Evolutionary conservation across 2,329 filamentous ascomycete species (phyloP), one percentile per base, ranked within the genome.

Genomic region (Trichoderma sp.): DNA sequence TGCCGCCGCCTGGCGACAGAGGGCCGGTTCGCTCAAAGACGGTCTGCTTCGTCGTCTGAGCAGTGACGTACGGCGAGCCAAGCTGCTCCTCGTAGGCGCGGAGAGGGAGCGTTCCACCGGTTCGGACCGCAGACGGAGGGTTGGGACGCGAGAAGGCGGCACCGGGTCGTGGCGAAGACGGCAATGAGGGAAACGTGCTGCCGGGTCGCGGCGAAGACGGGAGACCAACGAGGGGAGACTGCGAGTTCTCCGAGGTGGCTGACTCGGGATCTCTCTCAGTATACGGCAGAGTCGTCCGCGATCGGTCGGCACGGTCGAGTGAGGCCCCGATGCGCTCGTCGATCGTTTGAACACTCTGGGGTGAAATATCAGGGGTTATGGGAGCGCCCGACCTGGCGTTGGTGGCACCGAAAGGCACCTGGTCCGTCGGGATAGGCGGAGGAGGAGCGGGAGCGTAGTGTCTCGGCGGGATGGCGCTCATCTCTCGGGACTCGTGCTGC

Each of bases 51-150:
- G 85, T 86, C 4, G 79, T 82, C 60, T 80, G 78, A 7, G 74
- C 68, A 41, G 77, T 75, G 6, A 80, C 79, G 5, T 77, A 79
- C 2, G 85, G 85, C 30, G 85, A 86, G 58, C 75, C 75, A 54
- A 85, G 67, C 1, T 82, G 73, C n/a, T 84, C 81, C 72, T 89
- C 85, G 68, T 88, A 89, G 7, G 86, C 85, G 67, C 86, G 84
- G 60, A 89, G 78, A 0, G 87, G 87, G 45, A 89, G 78, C 1
- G 81, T 74, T 45, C 86, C 85, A 48, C 83, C 84, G 3, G 83
- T 82, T 60, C 85, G 83, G 39, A 87, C 80, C 0, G 85, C 85
- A 10, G 83, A 81, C 1, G 83, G 81, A n/a, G 79, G 76, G 64
- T 81, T 82, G 55, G 78, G 70, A 15, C 82, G 78, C 19, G 78